Evolutionary conservation across 2,329 filamentous ascomycete genomes (phyloP), one percentile per base, ranked within the genome.

Genomic region (Zalaria sp.): DNA sequence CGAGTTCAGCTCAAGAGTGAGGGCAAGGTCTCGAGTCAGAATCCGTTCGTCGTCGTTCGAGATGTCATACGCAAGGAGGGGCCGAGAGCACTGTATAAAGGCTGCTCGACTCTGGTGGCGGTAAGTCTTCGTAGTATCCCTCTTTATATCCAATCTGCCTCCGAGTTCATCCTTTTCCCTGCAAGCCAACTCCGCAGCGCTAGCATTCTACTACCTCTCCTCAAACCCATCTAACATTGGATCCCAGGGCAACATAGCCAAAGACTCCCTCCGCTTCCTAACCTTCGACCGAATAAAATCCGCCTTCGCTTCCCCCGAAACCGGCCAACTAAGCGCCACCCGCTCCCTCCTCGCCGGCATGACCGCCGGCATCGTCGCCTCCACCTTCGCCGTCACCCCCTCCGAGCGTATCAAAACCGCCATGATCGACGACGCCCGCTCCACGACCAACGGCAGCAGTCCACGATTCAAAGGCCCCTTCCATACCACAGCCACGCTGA

Each of bases 331-430:
- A 5, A 72, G 73, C 0, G 69, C 76, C 0, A 51, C 64, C 1
- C 61, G 71, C 2, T 78, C 74, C 34, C 66, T 82, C n/a, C 52
- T 74, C 0, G 77, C 77, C 4, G 79, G 79, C 5, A 80, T 81
- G 74, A 61, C 66, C 1, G 73, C 75, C 0, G 79, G 79, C 0
- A 67, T 76, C 0, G 67, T 78, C 0, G 77, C 78, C 11, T 75
- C 69, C 42, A 64, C 78, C 0, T 67, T 72, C n/a, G 77, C 76
- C 1, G 78, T 83, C 1, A 83, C 78, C 2, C 79, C 79, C 0
- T 79, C 75, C 0, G 79, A 83, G 51, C 66, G 78, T 10, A 73
- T 83, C 52, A 83, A 82, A 55, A 83, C 79, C 1, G 77, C 77
- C 0, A 54, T 81, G 5, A 79, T 80, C 45, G 75, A 79, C 53